phyloP scores from a whole-genome alignment of 257 asterid genomes.

The Nicotiana undulata region DNA sequence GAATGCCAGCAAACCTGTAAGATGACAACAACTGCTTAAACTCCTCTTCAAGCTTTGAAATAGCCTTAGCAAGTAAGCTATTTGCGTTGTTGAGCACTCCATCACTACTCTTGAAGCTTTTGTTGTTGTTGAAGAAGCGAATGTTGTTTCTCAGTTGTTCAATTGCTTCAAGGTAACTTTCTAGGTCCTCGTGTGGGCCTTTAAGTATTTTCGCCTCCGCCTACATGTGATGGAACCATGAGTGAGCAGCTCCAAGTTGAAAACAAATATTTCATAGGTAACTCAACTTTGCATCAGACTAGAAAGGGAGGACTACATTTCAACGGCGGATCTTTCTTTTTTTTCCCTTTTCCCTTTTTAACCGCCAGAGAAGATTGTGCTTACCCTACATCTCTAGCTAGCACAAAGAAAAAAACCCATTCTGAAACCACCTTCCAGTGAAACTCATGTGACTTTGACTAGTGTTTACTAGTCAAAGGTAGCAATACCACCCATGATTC shows the following conservation, averaged over 20 bases:
- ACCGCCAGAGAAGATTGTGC: neutral
- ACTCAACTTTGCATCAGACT: neutral
- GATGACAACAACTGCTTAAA: slow-evolving; percentile 72
- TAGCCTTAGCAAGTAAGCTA: slow-evolving; percentile 80
- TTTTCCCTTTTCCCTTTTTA: neutral
- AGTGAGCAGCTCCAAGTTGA: neutral
- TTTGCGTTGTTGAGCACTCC: slow-evolving; percentile 89
- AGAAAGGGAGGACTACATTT: neutral
- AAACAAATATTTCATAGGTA: neutral
- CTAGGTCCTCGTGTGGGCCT: slow-evolving; percentile 98
- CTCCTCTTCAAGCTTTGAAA: slow-evolving; percentile 94
- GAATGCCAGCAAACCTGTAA: slow-evolving; percentile 51
- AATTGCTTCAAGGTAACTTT: slow-evolving; percentile 90
- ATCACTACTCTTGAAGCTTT: slow-evolving; percentile 94
- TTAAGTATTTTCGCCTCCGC: slow-evolving; percentile 94
- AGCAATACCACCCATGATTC: neutral
- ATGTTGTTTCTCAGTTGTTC: slow-evolving; percentile 82
- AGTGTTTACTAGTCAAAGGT: neutral
- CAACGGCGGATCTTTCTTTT: neutral
- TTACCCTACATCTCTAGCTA: neutral
- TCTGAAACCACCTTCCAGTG: neutral
- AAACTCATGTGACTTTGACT: neutral
- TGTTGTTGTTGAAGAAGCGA: slow-evolving; percentile 78
- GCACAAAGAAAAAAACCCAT: neutral
- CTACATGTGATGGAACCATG: slow-evolving; percentile 28